Conservation (phyloP, 805 yeast genomes). For the Brettanomyces naardenensis region DNA sequence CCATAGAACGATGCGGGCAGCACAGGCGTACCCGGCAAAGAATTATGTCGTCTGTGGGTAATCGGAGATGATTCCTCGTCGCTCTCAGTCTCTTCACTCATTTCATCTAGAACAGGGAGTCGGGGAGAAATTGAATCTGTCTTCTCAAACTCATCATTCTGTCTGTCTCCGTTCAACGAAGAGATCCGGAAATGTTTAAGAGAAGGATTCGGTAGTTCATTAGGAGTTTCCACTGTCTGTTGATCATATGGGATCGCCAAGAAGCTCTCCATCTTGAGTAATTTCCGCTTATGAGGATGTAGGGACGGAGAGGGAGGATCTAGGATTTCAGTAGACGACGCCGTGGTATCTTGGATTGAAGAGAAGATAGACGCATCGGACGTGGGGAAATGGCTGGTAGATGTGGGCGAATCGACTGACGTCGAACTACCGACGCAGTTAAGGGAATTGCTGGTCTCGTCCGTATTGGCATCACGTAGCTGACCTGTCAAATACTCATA, state of each 20-base stretch:
- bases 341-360: slow-evolving; percentile 4
- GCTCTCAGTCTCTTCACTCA: too few relatives aligned
- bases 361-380: slow-evolving; percentile 5
- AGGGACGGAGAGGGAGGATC: neutral
- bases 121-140: too few relatives aligned
- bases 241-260: slow-evolving; percentile 5
- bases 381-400: neutral
- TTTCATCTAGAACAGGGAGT: too few relatives aligned
- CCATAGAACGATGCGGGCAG: neutral
- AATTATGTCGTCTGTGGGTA: neutral
- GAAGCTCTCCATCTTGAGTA: slow-evolving; percentile 25
- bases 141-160: too few relatives aligned
- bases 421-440: neutral
- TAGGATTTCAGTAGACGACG: neutral
- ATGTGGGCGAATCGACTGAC: neutral
- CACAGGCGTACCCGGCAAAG: neutral
- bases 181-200: slow-evolving; percentile 1
- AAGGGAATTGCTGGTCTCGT: neutral
- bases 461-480: slow-evolving; percentile 14
- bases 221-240: too few relatives aligned
- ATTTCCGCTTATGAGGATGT: slow-evolving; percentile 12
- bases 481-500: slow-evolving; percentile 28
- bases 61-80: too few relatives aligned
- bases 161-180: too few relatives aligned
- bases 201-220: neutral